Conservation (phyloP, 495 filamentous ascomycete genomes). For the Xylaria telfairii region DNA sequence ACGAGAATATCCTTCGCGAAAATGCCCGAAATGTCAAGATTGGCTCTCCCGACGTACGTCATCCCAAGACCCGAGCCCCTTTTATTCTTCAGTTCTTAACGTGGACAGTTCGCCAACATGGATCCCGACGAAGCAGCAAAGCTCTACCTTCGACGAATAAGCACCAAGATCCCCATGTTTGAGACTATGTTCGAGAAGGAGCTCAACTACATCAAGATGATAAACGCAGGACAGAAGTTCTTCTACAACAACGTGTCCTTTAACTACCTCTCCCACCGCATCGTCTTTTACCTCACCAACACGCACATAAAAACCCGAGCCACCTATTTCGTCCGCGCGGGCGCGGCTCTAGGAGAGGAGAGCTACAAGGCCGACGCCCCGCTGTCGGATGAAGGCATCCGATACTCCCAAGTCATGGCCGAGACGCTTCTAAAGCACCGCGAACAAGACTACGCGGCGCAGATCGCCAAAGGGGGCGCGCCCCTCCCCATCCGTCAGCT, state of each 20-base stretch:
- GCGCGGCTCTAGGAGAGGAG: constrained; percentile 73
- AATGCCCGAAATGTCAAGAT: constrained; percentile 98
- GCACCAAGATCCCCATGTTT: constrained; percentile 90
- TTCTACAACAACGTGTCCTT: constrained; percentile 95
- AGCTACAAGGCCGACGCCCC: constrained; percentile 90
- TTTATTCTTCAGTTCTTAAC: constrained; percentile 33
- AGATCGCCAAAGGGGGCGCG: constrained; percentile 71
- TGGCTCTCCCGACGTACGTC: constrained; percentile 87
- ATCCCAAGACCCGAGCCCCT: background rate
- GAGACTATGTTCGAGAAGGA: constrained; percentile 95
- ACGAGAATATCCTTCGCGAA: constrained; percentile 92
- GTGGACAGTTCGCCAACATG: constrained; percentile 81
- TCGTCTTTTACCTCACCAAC: constrained; percentile 98
- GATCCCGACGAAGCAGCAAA: constrained; percentile 86
- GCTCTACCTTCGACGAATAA: constrained; percentile 87
- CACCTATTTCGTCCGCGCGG: constrained; percentile 89
- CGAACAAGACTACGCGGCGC: constrained; percentile 74
- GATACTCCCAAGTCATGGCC: constrained; percentile 88
- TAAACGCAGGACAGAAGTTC: constrained; percentile 92
- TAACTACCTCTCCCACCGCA: constrained; percentile 92
- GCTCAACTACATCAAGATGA: constrained; percentile 99
- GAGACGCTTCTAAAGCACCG: constrained; percentile 82
- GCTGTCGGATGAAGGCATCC: constrained; percentile 77
- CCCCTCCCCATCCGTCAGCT: constrained; percentile 76
- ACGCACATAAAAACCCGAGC: constrained; percentile 92